Base-by-base conservation (phyloP, 345 rosid species). In the Cardiospermum halicacabum region DNA sequence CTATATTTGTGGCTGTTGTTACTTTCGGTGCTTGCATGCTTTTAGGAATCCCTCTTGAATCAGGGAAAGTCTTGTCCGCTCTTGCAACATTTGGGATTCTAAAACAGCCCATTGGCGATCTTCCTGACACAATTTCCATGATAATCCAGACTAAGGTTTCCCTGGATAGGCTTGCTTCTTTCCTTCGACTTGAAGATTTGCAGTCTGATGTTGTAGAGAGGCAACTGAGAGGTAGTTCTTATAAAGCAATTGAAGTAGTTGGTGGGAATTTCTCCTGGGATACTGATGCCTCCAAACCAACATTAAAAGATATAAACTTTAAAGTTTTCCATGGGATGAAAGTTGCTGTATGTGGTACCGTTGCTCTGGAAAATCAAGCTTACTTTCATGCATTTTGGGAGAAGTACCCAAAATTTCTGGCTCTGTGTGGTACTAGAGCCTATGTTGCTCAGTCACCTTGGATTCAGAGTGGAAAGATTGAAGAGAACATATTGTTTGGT, bases 381-480 rank as follows among this genome's bases (percentile, higher is more conserved):
- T 85, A 25, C 84, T 89, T 31, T 85, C 91, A 26, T 81, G 81
- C 60, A 77, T 89, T 62, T 74, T 85, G 26, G 91, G 84, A 55
- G 96, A 88, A 66, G 66, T 85, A 18, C 82, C 85, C 0, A 88
- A 81, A 72, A 66, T 83, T 58, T 82, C 87, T 10, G 94, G 96
- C 42, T 72, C 74, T 90, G 49, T 72, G 80, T 65, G 97, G 96
- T 58, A 73, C 77, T 25, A 86, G 70, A 71, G 96, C 92, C 25
- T 88, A 83, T 31, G 92, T 88, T 50, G 72, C 92, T 39, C 97
- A 88, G 43, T 80, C 92, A 50, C 83, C 97, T 48, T 91, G 97
- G 97, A 91, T 91, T 45, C 86, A 85, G 71, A 86, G 88, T 15
- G 85, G 92, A 64, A 91, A 72, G 65, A 79, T 91, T 32, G 85